A percentile compares a stretch with the other conserved stretches of the same genome.
phyloP scores from a whole-genome alignment of 352 stramenopile genomes.

The Halophytophthora batemanensis region DNA sequence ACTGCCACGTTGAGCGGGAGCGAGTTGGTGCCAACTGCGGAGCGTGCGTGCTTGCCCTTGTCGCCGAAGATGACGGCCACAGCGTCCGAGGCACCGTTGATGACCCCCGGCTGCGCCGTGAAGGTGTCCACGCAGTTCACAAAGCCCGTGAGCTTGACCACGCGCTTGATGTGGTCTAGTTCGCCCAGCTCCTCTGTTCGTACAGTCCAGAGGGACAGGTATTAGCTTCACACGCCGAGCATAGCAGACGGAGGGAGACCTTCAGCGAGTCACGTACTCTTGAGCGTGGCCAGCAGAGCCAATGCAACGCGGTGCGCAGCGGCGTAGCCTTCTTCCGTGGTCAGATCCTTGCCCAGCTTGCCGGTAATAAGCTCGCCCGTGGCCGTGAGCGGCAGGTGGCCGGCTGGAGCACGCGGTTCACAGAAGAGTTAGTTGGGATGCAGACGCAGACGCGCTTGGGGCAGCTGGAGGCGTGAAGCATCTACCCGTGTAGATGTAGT shows the following conservation, averaged over 20 bases:
- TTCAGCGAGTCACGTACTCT: conserved; percentile 46
- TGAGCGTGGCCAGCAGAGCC: conserved; percentile 90
- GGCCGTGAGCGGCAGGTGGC: conserved; percentile 72
- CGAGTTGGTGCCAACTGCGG: conserved; percentile 96
- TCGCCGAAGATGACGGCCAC: conserved; percentile 89
- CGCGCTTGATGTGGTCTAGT: conserved; percentile 91
- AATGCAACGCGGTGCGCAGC: conserved; percentile 88
- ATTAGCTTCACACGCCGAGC: too few relatives aligned
- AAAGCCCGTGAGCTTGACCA: conserved; percentile 97
- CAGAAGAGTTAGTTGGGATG: not conserved
- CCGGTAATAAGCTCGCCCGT: conserved; percentile 81
- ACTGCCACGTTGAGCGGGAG: conserved; percentile 96
- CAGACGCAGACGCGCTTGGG: too few relatives aligned
- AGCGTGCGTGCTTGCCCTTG: conserved; percentile 90
- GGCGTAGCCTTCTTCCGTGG: conserved; percentile 88
- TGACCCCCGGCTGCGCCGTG: conserved; percentile 88
- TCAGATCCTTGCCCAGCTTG: conserved; percentile 89
- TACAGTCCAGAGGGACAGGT: too few relatives aligned
- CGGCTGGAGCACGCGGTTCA: conserved; percentile 30
- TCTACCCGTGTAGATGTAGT: conserved; percentile 80
- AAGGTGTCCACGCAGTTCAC: conserved; percentile 95
- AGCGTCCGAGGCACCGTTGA: conserved; percentile 96
- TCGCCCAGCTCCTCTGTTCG: conserved; percentile 80
- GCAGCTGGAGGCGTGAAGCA: too few relatives aligned
- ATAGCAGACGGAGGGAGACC: too few relatives aligned